A percentile compares a stretch with the other conserved stretches of the same genome.
These are phyloP conservation scores for Colletotrichum tamarilloi DNA, from an alignment of 2,329 filamentous ascomycete genomes.

Conservation along the genomic window DNA sequence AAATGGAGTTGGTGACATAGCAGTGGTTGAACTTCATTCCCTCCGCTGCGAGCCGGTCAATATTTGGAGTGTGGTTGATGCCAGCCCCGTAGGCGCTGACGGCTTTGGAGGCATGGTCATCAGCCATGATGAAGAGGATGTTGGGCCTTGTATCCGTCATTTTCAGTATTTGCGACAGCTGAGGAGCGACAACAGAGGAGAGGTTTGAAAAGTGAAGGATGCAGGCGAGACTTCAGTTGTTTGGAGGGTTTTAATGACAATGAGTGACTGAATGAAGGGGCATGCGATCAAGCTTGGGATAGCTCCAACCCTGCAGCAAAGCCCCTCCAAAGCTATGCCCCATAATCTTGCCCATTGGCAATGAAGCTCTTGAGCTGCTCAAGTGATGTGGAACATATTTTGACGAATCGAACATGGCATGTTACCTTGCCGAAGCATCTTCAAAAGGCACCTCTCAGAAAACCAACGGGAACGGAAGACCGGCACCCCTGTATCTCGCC, in stretches of 20 bases:
- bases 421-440: not conserved
- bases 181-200: no score
- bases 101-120: constrained; percentile 64
- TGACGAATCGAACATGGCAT: not conserved
- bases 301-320: not conserved
- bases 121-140: constrained; percentile 63
- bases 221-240: not conserved
- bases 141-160: constrained; percentile 42
- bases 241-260: not conserved
- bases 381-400: not conserved
- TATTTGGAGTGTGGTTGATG: constrained; percentile 63
- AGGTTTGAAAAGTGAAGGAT: not conserved
- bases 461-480: not conserved
- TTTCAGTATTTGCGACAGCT: not conserved
- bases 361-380: not conserved
- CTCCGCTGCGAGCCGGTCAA: constrained; percentile 60
- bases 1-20: constrained; percentile 65
- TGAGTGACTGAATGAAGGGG: not conserved
- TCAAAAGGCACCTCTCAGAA: not conserved
- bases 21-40: constrained; percentile 64
- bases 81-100: constrained; percentile 61
- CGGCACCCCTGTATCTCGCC: not conserved
- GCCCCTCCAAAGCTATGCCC: not conserved
- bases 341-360: not conserved
- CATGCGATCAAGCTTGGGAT: not conserved